These are phyloP conservation scores for Curvularia spicifera DNA, from an alignment of 2,329 filamentous ascomycete species.

Conservation along the genomic window DNA sequence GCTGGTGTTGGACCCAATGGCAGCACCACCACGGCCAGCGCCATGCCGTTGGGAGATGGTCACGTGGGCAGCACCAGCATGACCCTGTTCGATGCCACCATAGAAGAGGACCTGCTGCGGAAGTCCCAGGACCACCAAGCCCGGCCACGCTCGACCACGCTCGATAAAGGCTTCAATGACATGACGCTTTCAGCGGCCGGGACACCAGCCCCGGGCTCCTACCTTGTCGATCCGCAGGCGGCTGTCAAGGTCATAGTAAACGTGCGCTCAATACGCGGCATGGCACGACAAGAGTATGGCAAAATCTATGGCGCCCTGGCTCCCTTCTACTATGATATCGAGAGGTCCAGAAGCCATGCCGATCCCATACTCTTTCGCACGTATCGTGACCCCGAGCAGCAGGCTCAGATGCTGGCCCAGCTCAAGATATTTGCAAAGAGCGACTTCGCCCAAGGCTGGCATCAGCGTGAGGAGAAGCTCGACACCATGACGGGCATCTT, in stretches of 20 bases:
- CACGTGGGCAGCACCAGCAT: slow-evolving; percentile 53
- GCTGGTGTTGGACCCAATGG: slow-evolving; percentile 44
- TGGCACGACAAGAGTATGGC: slow-evolving; percentile 87
- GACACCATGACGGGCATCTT: slow-evolving; percentile 79
- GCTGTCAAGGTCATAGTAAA: slow-evolving; percentile 73
- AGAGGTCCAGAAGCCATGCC: slow-evolving; percentile 71
- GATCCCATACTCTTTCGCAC: slow-evolving; percentile 85
- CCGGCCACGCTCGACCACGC: slow-evolving; percentile 40
- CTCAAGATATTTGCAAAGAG: slow-evolving; percentile 78
- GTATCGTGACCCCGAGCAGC: slow-evolving; percentile 86
- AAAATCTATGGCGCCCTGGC: slow-evolving; percentile 87
- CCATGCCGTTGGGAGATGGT: slow-evolving; percentile 44
- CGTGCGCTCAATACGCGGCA: slow-evolving; percentile 79
- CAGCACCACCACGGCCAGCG: slow-evolving; percentile 36
- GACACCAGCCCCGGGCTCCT: slow-evolving; percentile 37
- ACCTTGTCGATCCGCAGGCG: slow-evolving; percentile 62
- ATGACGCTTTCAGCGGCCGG: slow-evolving; percentile 61
- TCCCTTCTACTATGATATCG: slow-evolving; percentile 87
- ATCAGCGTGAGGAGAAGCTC: slow-evolving; percentile 73
- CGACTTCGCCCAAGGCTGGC: slow-evolving; percentile 79
- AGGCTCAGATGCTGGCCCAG: slow-evolving; percentile 87
- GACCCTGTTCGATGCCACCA: slow-evolving; percentile 75
- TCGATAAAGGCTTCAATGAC: slow-evolving; percentile 80
- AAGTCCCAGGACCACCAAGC: slow-evolving; percentile 45
- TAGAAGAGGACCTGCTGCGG: slow-evolving; percentile 67